These are phyloP conservation scores for Penicillium sp. DNA, from an alignment of 2,329 filamentous ascomycete species.

Conservation along the genomic window DNA sequence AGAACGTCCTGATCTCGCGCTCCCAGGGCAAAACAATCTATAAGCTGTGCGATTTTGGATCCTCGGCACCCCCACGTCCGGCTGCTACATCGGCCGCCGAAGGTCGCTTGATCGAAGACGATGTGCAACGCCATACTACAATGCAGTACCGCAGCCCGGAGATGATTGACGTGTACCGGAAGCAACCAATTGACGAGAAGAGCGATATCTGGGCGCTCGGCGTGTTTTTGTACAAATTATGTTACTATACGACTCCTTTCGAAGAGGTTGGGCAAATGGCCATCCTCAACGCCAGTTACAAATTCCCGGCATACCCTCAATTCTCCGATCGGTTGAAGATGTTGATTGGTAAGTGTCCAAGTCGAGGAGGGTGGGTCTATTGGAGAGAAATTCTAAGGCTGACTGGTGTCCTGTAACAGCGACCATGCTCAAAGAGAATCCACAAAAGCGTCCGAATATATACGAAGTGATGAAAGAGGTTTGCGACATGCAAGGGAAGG, in stretches of 20 bases:
- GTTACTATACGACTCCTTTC: constrained; percentile 98
- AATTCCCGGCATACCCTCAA: constrained; percentile 80
- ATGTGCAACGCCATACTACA: constrained; percentile 95
- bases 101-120: constrained; percentile 90
- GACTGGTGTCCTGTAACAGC: constrained; percentile 51
- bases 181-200: constrained; percentile 96
- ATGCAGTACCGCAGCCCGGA: constrained; percentile 97
- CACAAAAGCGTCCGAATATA: constrained; percentile 80
- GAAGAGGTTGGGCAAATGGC: constrained; percentile 97
- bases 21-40: constrained; percentile 70
- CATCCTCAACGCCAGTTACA: constrained; percentile 93
- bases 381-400: constrained; percentile 13
- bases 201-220: constrained; percentile 98
- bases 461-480: constrained; percentile 88
- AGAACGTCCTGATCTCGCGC: constrained; percentile 88
- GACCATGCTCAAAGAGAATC: constrained; percentile 86
- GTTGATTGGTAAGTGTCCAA: constrained; percentile 70
- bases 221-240: constrained; percentile 94
- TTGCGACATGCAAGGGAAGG: constrained; percentile 83
- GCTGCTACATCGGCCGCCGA: constrained; percentile 85
- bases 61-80: constrained; percentile 77
- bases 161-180: constrained; percentile 98
- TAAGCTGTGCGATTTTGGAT: constrained; percentile 98
- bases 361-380: too few relatives aligned
- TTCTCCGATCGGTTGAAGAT: constrained; percentile 91